phyloP scores from a whole-genome alignment of 78 protist species.

The Goniomonas avonlea region DNA sequence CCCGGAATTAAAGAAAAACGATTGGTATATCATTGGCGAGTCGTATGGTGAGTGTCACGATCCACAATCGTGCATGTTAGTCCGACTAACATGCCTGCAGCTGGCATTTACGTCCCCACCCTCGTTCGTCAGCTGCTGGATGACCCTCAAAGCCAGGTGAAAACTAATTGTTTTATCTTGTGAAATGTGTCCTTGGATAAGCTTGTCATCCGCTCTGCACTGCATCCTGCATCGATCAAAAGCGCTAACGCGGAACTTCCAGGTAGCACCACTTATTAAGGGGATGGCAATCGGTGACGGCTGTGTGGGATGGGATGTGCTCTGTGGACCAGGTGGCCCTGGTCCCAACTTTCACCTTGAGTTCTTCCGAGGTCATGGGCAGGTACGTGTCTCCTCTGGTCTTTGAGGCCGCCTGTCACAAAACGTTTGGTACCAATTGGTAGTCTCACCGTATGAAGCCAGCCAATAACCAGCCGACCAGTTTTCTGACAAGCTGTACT shows the following conservation, averaged over 20 bases:
- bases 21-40: slow-evolving; percentile 28
- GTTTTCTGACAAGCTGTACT: slow-evolving; percentile 10
- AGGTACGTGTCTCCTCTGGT: no score
- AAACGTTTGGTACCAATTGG: no score
- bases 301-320: slow-evolving; percentile 28
- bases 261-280: no score
- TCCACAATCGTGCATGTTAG: neutral
- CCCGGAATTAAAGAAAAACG: neutral
- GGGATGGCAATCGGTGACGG: slow-evolving; percentile 40
- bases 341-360: slow-evolving; percentile 1
- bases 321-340: slow-evolving; percentile 3
- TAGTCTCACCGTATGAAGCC: no score
- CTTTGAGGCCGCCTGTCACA: no score
- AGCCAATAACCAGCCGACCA: no score
- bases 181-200: no score
- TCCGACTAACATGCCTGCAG: neutral
- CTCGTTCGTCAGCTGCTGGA: slow-evolving; percentile 21
- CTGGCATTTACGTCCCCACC: slow-evolving; percentile 46
- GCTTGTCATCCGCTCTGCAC: no score
- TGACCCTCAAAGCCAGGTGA: neutral
- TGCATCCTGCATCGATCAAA: no score
- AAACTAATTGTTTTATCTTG: no score
- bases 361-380: slow-evolving; percentile 37
- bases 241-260: no score
- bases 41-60: neutral